Evolutionary conservation across 441 rosid genomes (phyloP).

Genomic region (Gossypium davidsonii): DNA sequence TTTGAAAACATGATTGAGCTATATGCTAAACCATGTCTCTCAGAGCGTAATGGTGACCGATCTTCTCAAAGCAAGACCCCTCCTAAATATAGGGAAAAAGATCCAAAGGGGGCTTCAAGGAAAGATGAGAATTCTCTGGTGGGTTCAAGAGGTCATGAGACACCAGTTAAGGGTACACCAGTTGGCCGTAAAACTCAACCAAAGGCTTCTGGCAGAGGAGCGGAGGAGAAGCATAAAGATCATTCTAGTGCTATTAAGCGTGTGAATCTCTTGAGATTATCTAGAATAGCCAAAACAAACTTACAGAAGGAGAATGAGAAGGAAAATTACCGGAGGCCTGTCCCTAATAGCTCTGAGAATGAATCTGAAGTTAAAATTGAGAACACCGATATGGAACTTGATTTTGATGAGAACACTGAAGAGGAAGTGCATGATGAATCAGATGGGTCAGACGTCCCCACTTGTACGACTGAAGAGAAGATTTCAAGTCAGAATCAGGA

Average conservation of each 20-base stretch:
- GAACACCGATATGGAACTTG: conserved; percentile 94
- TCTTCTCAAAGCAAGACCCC: conserved; percentile 61
- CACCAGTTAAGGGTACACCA: conserved; percentile 56
- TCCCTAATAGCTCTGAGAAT: conserved; percentile 66
- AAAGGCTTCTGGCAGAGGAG: conserved; percentile 47
- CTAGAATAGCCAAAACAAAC: conserved; percentile 83
- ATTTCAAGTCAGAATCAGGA: conserved; percentile 27
- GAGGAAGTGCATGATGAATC: conserved; percentile 77
- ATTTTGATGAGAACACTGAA: conserved; percentile 75
- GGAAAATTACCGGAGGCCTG: conserved; percentile 86
- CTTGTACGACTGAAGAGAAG: conserved; percentile 34
- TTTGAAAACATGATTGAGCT: conserved; percentile 71
- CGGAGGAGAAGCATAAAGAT: conserved; percentile 64
- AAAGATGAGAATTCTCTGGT: conserved; percentile 54
- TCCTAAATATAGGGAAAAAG: conserved; percentile 62
- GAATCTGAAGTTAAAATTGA: conserved; percentile 87
- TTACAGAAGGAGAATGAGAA: conserved; percentile 91
- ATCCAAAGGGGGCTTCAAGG: conserved; percentile 51
- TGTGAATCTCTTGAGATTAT: conserved; percentile 79
- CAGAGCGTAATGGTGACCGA: conserved; percentile 67
- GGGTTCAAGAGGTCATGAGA: conserved; percentile 49
- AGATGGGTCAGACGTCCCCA: conserved; percentile 50
- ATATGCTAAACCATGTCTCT: conserved; percentile 64
- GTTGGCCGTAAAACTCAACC: conserved; percentile 48
- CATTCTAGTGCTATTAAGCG: conserved; percentile 52